These are phyloP conservation scores for Epichloe coenophiala DNA, from an alignment of 2,329 filamentous ascomycete genomes.

Conservation along the genomic window DNA sequence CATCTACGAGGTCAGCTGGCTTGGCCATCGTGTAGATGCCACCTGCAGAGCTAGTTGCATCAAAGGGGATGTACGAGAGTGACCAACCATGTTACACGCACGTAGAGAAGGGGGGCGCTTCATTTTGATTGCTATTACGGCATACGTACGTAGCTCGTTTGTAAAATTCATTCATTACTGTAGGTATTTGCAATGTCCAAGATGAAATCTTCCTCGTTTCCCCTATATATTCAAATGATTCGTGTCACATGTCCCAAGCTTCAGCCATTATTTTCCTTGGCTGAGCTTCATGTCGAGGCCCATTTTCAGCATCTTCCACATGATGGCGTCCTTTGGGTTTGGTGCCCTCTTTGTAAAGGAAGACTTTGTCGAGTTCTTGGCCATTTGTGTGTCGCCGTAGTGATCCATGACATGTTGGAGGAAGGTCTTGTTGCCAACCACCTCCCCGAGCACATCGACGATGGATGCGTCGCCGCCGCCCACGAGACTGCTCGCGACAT, in stretches of 20 bases:
- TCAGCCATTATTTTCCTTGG: neutral
- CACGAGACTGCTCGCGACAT: conserved; percentile 23
- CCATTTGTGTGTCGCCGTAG: conserved; percentile 15
- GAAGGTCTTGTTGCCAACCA: conserved; percentile 26
- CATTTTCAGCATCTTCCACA: conserved; percentile 7
- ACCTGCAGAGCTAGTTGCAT: no score
- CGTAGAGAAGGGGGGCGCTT: no score
- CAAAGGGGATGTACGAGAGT: no score
- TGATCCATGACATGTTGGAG: conserved; percentile 23
- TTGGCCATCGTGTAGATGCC: no score
- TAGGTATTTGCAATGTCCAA: no score
- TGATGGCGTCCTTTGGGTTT: conserved; percentile 3
- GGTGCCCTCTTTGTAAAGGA: neutral
- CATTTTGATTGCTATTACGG: no score
- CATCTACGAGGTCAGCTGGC: no score
- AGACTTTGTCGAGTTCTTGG: neutral
- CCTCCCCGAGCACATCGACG: conserved; percentile 21
- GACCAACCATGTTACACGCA: no score
- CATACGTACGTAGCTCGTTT: no score
- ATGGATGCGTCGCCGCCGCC: conserved; percentile 17
- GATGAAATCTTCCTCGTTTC: no score
- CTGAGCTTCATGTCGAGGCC: conserved; percentile 4
- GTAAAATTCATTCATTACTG: no score
- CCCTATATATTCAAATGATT: no score
- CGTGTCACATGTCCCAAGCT: neutral